These are phyloP conservation scores for Puccinia brachypodii DNA, from an alignment of 1,284 basidiomycete genomes.

Conservation along the genomic window DNA sequence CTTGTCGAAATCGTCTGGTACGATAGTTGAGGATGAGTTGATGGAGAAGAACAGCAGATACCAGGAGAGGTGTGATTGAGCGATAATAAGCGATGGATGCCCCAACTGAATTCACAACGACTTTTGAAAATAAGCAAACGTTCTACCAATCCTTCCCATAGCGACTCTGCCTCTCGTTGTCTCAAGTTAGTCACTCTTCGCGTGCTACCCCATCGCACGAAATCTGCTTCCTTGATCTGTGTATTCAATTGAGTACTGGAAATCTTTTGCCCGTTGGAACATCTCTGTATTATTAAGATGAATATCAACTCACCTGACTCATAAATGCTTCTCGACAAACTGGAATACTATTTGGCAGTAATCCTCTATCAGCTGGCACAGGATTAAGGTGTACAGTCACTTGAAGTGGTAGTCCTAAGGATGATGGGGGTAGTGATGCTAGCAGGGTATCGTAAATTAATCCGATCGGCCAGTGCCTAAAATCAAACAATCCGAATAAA, in stretches of 20 bases:
- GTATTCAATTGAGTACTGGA: not conserved
- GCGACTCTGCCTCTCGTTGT: conserved; percentile 83
- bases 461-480: conserved; percentile 89
- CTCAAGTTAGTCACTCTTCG: conserved; percentile 83
- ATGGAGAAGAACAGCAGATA: not conserved
- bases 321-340: conserved; percentile 86
- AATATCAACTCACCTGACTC: conserved; percentile 74
- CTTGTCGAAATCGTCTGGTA: conserved; percentile 84
- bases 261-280: not conserved
- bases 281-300: not conserved
- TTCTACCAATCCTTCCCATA: conserved; percentile 90
- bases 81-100: not conserved
- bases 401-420: conserved; percentile 63
- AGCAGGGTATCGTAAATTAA: conserved; percentile 74
- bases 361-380: conserved; percentile 77
- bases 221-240: conserved; percentile 71
- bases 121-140: conserved; percentile 63
- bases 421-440: conserved; percentile 49
- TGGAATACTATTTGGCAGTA: conserved; percentile 74
- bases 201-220: conserved; percentile 89
- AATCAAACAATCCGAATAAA: not conserved
- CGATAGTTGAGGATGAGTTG: not conserved
- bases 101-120: not conserved
- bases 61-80: not conserved
- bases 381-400: conserved; percentile 79